These are phyloP conservation scores for Dictyostelium purpureum DNA, from an alignment of 78 protist genomes.

Conservation along the genomic window DNA sequence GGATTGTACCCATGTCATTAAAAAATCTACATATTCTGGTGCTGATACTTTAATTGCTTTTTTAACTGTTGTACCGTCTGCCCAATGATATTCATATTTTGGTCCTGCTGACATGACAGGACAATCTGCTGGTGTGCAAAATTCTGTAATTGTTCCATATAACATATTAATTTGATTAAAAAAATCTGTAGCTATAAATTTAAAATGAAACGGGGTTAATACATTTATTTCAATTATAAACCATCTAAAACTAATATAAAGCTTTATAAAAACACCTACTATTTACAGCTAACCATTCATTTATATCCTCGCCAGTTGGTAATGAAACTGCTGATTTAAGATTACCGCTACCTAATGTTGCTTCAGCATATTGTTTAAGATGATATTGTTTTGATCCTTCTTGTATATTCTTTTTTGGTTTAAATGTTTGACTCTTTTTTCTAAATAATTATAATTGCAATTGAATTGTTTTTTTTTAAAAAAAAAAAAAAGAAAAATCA, in stretches of 20 bases:
- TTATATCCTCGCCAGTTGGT: slow-evolving; percentile 96
- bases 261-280: slow-evolving; percentile 72
- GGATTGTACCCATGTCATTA: slow-evolving; percentile 98
- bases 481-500: neutral
- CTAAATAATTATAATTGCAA: too few relatives aligned
- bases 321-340: slow-evolving; percentile 92
- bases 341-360: slow-evolving; percentile 88
- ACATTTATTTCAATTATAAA: neutral
- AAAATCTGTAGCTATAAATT: slow-evolving; percentile 95
- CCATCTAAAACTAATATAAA: neutral
- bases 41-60: slow-evolving; percentile 95
- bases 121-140: slow-evolving; percentile 95
- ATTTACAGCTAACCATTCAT: slow-evolving; percentile 98
- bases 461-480: too few relatives aligned
- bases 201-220: neutral
- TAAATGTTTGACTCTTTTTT: slow-evolving; percentile 79
- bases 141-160: slow-evolving; percentile 98
- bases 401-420: slow-evolving; percentile 76
- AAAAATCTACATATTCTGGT: slow-evolving; percentile 96
- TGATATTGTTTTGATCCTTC: slow-evolving; percentile 79
- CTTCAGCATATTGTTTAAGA: slow-evolving; percentile 82
- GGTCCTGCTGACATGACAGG: slow-evolving; percentile 97
- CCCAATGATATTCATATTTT: slow-evolving; percentile 97
- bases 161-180: slow-evolving; percentile 97
- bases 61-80: slow-evolving; percentile 92